Percentiles rank a stretch among this genome's conserved stretches.
Conservation (phyloP, 257 asterid genomes). For the Schizonepeta tenuifolia region DNA sequence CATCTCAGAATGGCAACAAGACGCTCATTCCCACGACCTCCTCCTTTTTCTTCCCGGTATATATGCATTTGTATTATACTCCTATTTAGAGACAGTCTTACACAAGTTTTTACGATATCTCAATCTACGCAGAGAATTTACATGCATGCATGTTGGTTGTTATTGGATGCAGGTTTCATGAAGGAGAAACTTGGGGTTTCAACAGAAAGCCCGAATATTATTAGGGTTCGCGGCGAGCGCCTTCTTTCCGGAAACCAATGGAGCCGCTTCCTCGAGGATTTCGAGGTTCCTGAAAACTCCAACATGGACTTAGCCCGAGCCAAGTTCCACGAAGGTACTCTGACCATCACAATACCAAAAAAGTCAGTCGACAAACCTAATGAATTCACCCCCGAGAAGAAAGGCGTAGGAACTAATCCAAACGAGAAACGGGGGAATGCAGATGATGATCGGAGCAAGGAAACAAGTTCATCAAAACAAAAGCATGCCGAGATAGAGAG, state of each 20-base stretch:
- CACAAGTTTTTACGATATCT: background rate
- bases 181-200: constrained; percentile 63
- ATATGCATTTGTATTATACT: background rate
- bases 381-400: constrained; percentile 25
- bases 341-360: constrained; percentile 58
- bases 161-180: constrained; percentile 44
- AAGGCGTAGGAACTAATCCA: constrained; percentile 4
- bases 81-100: background rate
- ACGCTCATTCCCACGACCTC: constrained; percentile 50
- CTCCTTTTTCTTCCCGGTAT: constrained; percentile 70
- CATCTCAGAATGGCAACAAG: constrained; percentile 53
- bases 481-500: background rate
- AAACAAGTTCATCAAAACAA: background rate
- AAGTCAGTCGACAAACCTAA: constrained; percentile 28
- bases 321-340: constrained; percentile 54
- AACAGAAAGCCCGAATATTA: constrained; percentile 51
- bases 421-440: background rate
- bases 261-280: constrained; percentile 72
- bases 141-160: background rate
- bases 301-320: constrained; percentile 53
- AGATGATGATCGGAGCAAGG: constrained; percentile 1
- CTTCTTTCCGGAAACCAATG: constrained; percentile 55
- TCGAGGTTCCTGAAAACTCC: constrained; percentile 50
- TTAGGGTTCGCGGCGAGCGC: constrained; percentile 66
- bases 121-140: background rate